A percentile compares a stretch with the other conserved stretches of the same genome.
Evolutionary conservation across 2,329 filamentous ascomycete genomes (phyloP).

Genomic region (Biscogniauxia mediterranea): DNA sequence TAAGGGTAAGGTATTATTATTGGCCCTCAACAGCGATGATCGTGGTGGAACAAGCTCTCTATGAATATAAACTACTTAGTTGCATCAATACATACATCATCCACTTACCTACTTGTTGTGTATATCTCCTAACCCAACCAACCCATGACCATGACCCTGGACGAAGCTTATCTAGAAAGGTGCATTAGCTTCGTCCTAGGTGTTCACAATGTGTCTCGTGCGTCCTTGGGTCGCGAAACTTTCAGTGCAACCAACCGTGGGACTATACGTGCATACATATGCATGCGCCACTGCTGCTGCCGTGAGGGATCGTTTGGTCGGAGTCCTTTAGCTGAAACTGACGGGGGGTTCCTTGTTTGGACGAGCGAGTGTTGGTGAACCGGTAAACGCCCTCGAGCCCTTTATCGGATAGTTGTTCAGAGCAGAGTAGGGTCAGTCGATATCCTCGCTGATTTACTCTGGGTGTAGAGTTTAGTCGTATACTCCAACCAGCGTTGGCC

Average conservation of each 20-base stretch:
- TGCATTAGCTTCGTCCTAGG: slow-evolving; percentile 19
- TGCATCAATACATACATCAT: too few relatives aligned
- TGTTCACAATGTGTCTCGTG: slow-evolving; percentile 23
- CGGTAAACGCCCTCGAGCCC: not conserved
- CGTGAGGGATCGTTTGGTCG: not conserved
- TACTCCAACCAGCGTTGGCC: not conserved
- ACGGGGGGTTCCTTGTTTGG: not conserved
- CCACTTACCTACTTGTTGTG: not conserved
- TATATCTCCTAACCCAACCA: slow-evolving; percentile 8
- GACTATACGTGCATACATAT: not conserved
- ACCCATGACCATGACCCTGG: slow-evolving; percentile 6
- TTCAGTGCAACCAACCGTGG: not conserved
- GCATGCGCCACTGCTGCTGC: not conserved
- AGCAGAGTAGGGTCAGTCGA: too few relatives aligned
- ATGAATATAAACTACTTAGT: too few relatives aligned
- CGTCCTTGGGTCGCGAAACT: slow-evolving; percentile 18
- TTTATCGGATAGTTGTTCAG: too few relatives aligned
- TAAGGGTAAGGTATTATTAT: too few relatives aligned
- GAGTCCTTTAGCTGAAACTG: not conserved
- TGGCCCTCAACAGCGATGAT: too few relatives aligned
- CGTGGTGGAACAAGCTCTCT: too few relatives aligned
- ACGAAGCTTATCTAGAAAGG: slow-evolving; percentile 17
- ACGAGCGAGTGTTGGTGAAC: not conserved
- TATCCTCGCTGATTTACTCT: not conserved
- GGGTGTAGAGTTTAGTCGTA: not conserved